phyloP scores from a whole-genome alignment of 2,329 filamentous ascomycete species.

The Fusarium liriodendri region DNA sequence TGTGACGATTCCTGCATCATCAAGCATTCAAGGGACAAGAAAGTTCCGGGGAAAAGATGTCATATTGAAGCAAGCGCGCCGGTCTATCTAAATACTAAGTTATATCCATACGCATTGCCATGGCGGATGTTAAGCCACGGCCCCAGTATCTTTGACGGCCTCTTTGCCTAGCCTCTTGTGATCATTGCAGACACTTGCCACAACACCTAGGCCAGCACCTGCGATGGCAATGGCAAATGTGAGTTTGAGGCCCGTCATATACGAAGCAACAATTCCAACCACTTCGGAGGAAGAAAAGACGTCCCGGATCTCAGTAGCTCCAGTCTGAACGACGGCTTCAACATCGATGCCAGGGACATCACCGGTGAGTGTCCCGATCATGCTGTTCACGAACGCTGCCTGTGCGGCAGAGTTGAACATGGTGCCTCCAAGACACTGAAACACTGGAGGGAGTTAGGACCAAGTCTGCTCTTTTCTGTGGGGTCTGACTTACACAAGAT shows the following conservation, averaged over 20 bases:
- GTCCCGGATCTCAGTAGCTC: constrained; percentile 66
- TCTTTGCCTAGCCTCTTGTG: neutral
- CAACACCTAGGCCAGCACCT: constrained; percentile 51
- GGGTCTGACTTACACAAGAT: constrained; percentile 35
- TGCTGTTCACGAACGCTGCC: constrained; percentile 59
- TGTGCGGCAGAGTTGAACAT: constrained; percentile 62
- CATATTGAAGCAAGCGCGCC: neutral
- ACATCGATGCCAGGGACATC: constrained; percentile 52
- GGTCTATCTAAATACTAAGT: neutral
- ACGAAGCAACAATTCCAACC: constrained; percentile 65
- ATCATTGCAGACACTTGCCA: neutral
- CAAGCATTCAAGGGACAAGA: too few species aligned
- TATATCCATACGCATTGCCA: neutral
- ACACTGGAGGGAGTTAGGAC: constrained; percentile 44
- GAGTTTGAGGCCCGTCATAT: constrained; percentile 73
- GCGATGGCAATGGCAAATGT: constrained; percentile 68
- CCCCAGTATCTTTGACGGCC: neutral
- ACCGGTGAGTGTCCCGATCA: constrained; percentile 49
- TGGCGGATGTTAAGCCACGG: neutral
- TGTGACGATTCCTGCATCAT: too few species aligned
- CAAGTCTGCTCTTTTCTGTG: too few species aligned
- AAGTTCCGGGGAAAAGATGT: neutral
- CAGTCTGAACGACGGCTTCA: constrained; percentile 52
- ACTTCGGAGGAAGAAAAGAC: constrained; percentile 61
- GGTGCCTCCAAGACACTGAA: constrained; percentile 63